A percentile compares a stretch with the other conserved stretches of the same genome.
Conservation (phyloP, 257 asterid species). For the Agastache rugosa region DNA sequence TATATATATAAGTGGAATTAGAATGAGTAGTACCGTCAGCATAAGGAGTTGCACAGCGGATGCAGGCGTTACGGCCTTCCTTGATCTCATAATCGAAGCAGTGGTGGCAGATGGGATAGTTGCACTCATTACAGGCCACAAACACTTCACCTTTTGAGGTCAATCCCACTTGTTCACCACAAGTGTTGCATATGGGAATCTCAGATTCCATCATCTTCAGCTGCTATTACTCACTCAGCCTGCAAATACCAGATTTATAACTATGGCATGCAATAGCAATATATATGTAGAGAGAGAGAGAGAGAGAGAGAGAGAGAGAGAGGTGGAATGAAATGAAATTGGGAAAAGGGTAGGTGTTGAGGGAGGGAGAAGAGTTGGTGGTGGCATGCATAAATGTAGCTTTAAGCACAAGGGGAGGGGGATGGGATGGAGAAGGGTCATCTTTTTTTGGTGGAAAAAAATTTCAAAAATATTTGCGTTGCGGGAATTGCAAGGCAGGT, state of each 20-base stretch:
- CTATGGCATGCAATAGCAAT: conserved; percentile 23
- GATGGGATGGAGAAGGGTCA: conserved; percentile 62
- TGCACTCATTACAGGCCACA: conserved; percentile 83
- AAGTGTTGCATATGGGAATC: conserved; percentile 72
- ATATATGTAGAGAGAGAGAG: conserved; percentile 27
- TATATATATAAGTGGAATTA: neutral
- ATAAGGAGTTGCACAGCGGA: conserved; percentile 70
- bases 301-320: no score
- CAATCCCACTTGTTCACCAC: conserved; percentile 75
- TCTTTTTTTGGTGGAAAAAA: conserved; percentile 43
- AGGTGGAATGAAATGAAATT: conserved; percentile 35
- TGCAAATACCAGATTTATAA: conserved; percentile 18
- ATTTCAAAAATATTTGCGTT: conserved; percentile 45
- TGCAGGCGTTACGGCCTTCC: conserved; percentile 69
- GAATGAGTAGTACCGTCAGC: conserved; percentile 47
- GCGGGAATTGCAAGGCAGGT: conserved; percentile 89
- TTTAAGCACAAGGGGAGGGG: conserved; percentile 41
- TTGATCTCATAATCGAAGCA: conserved; percentile 77
- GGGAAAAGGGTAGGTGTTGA: conserved; percentile 38
- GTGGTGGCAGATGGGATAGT: conserved; percentile 68
- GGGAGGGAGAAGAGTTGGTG: conserved; percentile 44
- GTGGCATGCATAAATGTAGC: conserved; percentile 47
- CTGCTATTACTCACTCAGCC: neutral
- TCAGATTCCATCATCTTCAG: conserved; percentile 84
- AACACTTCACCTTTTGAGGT: conserved; percentile 64